Evolutionary conservation across 2,329 filamentous ascomycete species (phyloP).

Genomic region (Tricladium varicosporioides): DNA sequence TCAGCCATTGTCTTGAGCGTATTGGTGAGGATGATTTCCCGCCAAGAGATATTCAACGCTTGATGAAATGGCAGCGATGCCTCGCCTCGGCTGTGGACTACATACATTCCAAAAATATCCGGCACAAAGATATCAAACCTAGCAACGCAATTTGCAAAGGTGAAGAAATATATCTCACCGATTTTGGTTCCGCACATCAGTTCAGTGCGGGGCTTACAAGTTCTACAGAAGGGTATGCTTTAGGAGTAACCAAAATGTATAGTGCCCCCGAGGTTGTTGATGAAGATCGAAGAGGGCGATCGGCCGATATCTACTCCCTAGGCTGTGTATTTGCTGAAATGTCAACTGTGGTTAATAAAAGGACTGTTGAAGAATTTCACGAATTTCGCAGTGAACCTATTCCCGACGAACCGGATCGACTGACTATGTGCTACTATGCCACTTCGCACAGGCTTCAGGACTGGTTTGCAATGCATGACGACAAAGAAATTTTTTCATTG

Average conservation of each 20-base stretch:
- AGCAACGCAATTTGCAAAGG: constrained; percentile 21
- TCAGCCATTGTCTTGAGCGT: constrained; percentile 18
- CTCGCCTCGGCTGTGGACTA: constrained; percentile 19
- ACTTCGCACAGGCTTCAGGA: constrained; percentile 16
- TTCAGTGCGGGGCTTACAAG: constrained; percentile 18
- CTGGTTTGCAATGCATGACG: constrained; percentile 15
- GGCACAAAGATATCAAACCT: constrained; percentile 24
- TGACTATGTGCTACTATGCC: constrained; percentile 18
- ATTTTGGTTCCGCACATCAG: constrained; percentile 19
- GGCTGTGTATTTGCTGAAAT: constrained; percentile 22
- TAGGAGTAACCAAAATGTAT: constrained; percentile 21
- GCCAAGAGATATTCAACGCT: constrained; percentile 6
- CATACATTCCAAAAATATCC: constrained; percentile 16
- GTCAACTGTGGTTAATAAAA: constrained; percentile 11
- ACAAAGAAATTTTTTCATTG: constrained; percentile 6
- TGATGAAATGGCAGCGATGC: constrained; percentile 16
- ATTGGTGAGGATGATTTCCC: constrained; percentile 17
- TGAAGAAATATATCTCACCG: constrained; percentile 18
- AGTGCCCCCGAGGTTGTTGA: constrained; percentile 19
- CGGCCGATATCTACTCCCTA: constrained; percentile 20
- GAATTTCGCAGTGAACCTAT: constrained; percentile 18
- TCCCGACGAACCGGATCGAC: constrained; percentile 13
- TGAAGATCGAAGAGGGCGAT: constrained; percentile 11
- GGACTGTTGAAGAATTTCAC: constrained; percentile 18
- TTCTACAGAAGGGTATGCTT: constrained; percentile 15